Evolutionary conservation across 164 flowering plant species (phyloP).

Genomic region (Amborella trichopoda): DNA sequence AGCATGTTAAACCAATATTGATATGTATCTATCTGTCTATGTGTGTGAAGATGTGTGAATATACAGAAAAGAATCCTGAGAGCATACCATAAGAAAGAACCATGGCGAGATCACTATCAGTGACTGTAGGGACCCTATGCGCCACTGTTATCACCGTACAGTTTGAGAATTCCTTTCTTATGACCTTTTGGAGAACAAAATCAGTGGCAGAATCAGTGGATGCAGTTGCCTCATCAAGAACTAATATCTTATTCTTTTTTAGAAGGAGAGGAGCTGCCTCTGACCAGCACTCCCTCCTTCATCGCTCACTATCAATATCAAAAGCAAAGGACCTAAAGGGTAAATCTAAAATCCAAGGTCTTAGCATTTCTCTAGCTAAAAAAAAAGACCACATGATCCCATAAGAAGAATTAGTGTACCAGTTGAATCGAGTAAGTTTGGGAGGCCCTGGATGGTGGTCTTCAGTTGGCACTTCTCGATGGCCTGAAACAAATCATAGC

Average conservation of each 20-base stretch:
- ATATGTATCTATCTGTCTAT: background rate
- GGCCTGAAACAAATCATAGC: slow-evolving; percentile 32
- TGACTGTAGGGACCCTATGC: slow-evolving; percentile 83
- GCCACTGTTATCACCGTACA: slow-evolving; percentile 80
- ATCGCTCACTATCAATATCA: slow-evolving; percentile 45
- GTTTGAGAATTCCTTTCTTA: slow-evolving; percentile 50
- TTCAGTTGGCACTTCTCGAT: slow-evolving; percentile 71
- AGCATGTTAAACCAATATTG: too few species aligned
- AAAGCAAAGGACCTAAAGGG: slow-evolving; percentile 1
- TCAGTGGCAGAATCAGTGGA: slow-evolving; percentile 83
- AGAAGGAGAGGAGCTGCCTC: slow-evolving; percentile 64
- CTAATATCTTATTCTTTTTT: slow-evolving; percentile 54
- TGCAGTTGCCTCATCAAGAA: slow-evolving; percentile 89
- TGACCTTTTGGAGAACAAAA: slow-evolving; percentile 52
- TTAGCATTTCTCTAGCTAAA: background rate
- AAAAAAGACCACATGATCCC: background rate
- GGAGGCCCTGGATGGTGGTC: slow-evolving; percentile 39
- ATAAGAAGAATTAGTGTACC: slow-evolving; percentile 23
- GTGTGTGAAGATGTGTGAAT: background rate
- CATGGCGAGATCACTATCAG: slow-evolving; percentile 83
- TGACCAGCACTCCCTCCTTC: slow-evolving; percentile 92
- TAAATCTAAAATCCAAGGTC: background rate
- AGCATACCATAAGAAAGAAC: slow-evolving; percentile 73
- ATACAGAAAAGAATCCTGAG: background rate
- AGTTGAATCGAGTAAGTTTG: slow-evolving; percentile 49